Evolutionary conservation across 1,284 basidiomycete species (phyloP), one percentile per base, ranked within the genome.

Genomic region (Vanrija pseudolonga): DNA sequence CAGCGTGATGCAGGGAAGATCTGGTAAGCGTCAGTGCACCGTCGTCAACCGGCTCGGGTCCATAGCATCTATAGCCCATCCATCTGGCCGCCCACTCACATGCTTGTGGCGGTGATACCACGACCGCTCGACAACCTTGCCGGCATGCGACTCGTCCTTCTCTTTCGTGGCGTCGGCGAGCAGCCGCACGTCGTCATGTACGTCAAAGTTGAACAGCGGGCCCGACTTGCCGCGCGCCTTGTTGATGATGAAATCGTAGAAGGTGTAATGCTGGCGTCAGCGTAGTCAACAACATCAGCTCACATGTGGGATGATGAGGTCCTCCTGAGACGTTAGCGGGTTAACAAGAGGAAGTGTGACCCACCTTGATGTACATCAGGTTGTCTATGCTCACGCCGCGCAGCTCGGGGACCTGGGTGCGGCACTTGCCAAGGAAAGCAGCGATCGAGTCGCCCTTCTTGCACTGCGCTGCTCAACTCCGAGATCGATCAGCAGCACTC

Each of bases 241-340:
- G 82, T 97, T 96, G 63, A 98, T 81, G 67, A 98, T 96, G 64
- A 98, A 98, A 77, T 97, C 91, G 76, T 98, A 98, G 72, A 98
- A 98, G 3, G 93, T 96, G 75, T 97, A 85, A 73, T 98, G 95
- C 89, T 98, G 72, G 17, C 46, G 57, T 45, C 4, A 52, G 47
- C 23, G 15, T 28, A 7, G 9, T 9, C 3, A 8, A 6, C 20
- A 8, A 14, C 4, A 23, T 19, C 1, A 47, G 72, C 84, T 53
- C 73, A 91, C 91, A 68, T 92, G 90, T 20, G 93, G 94, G 65
- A 97, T 91, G 61, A 97, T 94, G 48, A 97, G 79, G 72, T 97
- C 93, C 78, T 97, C 93, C 89, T 93, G 37, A 18, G 15, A 18
- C n/a, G 26, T 38, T 32, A 55, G 49, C 36, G 32, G 24, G 14